These are phyloP conservation scores for Luffa acutangula DNA, from an alignment of 306 rosid species.

Conservation along the genomic window DNA sequence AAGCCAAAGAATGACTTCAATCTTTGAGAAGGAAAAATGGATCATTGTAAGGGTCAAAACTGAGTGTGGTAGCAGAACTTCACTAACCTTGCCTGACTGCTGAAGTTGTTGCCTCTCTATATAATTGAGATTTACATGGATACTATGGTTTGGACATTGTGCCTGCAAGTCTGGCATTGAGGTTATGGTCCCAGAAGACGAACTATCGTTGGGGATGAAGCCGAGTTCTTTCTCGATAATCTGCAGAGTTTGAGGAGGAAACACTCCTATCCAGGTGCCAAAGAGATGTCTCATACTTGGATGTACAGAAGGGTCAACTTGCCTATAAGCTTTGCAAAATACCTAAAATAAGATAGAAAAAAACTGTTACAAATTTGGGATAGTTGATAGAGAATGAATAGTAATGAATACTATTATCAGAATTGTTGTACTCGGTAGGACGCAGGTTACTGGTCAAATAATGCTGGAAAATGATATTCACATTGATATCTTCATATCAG, in stretches of 20 bases:
- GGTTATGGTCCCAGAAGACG: constrained; percentile 36
- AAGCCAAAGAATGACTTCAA: constrained; percentile 2
- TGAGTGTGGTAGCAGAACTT: neutral
- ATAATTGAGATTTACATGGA: constrained; percentile 91
- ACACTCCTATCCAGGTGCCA: constrained; percentile 94
- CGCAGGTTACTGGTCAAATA: constrained; percentile 14
- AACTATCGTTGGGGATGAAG: constrained; percentile 40
- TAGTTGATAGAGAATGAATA: neutral
- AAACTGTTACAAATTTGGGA: neutral
- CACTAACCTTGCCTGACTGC: constrained; percentile 65
- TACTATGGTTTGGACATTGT: constrained; percentile 63
- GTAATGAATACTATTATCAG: constrained; percentile 1
- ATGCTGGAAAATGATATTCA: constrained; percentile 9
- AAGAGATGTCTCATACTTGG: constrained; percentile 82
- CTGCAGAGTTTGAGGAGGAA: constrained; percentile 73
- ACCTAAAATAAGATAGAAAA: constrained; percentile 38
- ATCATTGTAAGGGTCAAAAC: neutral
- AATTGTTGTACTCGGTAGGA: constrained; percentile 5
- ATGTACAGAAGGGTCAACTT: constrained; percentile 63
- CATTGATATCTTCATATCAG: neutral
- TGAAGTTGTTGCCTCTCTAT: constrained; percentile 83
- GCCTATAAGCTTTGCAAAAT: constrained; percentile 79
- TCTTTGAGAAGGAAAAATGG: neutral
- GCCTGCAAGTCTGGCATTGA: constrained; percentile 65
- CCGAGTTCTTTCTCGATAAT: constrained; percentile 75